Evolutionary conservation across 1,139 yeast species (phyloP), one percentile per base, ranked within the genome.

Genomic region (Pichia sp.): DNA sequence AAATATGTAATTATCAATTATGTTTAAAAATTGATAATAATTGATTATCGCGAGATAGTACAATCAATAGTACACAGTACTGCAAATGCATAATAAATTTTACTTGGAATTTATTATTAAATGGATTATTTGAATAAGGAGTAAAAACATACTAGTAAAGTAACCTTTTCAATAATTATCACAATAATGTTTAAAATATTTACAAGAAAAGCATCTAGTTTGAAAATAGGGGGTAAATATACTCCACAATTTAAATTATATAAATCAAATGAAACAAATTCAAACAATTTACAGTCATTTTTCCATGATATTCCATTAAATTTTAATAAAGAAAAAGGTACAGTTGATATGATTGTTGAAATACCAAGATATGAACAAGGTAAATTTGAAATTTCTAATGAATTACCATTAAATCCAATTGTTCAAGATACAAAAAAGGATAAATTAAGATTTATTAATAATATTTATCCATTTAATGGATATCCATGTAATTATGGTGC

Each of bases 401-500:
- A 81, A 53, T 67, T 74, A 46, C 72, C 77, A 47, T 79, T 84
- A 62, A 92, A 92, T 72, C 98, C 98, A 53, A 90, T 92, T 55
- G 75, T 85, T 38, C 98, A 92, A 72, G 98, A 92, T 68, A 81
- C 84, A 57, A 90, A 90, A 72, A 88, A 89, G 69, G 96, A 95
- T 42, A 80, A 87, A 68, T 78, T 88, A 58, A 74, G 94, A 68
- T 85, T 82, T 61, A 94, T 90, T 47, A 83, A 94, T 68, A 92
- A 92, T 76, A 75, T 94, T 56, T 90, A 87, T 78, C 98, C 98
- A 34, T 94, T 84, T 74, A 90, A 87, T 66, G 98, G 98, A 31
- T 90, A 90, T 71, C 88, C 92, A 55, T 95, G 87, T 71, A 90
- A 90, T 71, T 90, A 90, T 66, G 97, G 98, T 55, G 97, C 97